Conservation (phyloP, 2,329 filamentous ascomycete species). For the Aspergillus fructus region DNA sequence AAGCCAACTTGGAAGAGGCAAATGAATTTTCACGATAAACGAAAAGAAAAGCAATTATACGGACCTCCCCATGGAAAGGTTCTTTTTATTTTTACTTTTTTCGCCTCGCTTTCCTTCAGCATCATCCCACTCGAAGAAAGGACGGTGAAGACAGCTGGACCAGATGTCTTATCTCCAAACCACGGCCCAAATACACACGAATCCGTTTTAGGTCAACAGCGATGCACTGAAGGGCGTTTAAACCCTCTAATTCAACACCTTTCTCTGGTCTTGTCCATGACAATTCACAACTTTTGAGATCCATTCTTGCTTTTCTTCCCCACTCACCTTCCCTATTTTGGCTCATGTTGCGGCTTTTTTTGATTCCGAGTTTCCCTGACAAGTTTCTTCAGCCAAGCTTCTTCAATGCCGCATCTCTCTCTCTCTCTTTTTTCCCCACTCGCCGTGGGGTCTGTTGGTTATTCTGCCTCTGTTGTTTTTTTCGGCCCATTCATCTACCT, state of each 20-base stretch:
- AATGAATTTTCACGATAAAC: neutral
- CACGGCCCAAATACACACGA: neutral
- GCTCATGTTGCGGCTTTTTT: neutral
- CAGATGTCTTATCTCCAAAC: neutral
- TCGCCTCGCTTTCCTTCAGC: neutral
- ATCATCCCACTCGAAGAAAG: neutral
- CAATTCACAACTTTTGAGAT: neutral
- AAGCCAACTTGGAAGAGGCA: constrained; percentile 17
- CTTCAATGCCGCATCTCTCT: neutral
- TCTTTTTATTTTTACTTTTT: neutral
- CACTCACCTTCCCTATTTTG: neutral
- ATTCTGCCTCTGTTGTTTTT: neutral
- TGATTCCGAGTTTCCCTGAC: neutral
- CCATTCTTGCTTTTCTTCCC: neutral
- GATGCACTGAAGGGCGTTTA: constrained; percentile 2
- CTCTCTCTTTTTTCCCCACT: neutral
- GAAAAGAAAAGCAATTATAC: constrained; percentile 3
- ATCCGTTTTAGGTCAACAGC: neutral
- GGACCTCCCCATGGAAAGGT: neutral
- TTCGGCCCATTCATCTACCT: neutral
- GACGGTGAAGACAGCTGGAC: neutral
- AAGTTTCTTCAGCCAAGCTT: constrained; percentile 7
- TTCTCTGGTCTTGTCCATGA: neutral
- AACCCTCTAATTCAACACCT: neutral
- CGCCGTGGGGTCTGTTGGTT: neutral